A percentile compares a stretch with the other conserved stretches of the same genome.
These are phyloP conservation scores for Raddia guianensis DNA, from an alignment of 176 grass and related monocot species.

Conservation along the genomic window DNA sequence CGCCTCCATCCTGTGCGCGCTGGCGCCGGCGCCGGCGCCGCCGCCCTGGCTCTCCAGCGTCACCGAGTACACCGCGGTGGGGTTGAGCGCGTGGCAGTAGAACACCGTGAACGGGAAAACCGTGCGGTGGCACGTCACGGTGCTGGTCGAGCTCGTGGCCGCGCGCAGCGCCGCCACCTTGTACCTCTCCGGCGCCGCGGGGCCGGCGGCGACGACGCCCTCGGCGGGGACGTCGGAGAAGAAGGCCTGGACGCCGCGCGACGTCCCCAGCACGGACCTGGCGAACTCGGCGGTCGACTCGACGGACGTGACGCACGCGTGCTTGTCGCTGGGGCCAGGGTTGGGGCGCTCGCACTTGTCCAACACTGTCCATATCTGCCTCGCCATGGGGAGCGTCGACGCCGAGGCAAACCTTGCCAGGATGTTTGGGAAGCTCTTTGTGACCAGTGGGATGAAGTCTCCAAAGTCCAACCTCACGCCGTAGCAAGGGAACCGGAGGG, in stretches of 20 bases:
- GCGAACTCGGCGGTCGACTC: constrained; percentile 34
- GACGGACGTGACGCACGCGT: constrained; percentile 40
- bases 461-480: no score
- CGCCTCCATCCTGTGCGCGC: no score
- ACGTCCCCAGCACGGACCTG: not conserved
- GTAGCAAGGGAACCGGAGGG: no score
- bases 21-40: not conserved
- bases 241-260: not conserved
- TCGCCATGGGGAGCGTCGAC: no score
- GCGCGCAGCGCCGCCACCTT: not conserved
- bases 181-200: not conserved
- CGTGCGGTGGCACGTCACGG: constrained; percentile 19
- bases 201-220: not conserved
- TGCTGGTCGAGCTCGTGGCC: no score
- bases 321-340: no score
- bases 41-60: not conserved
- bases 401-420: no score
- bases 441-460: no score
- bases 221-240: constrained; percentile 6
- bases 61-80: constrained; percentile 9
- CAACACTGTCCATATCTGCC: no score
- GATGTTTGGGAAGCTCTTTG: no score
- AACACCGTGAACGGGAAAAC: constrained; percentile 21
- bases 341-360: no score
- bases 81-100: constrained; percentile 37